Percentiles rank a stretch among this genome's conserved stretches.
Evolutionary conservation across 140 eudicot genomes (phyloP).

Genomic region (Bidens hawaiensis): DNA sequence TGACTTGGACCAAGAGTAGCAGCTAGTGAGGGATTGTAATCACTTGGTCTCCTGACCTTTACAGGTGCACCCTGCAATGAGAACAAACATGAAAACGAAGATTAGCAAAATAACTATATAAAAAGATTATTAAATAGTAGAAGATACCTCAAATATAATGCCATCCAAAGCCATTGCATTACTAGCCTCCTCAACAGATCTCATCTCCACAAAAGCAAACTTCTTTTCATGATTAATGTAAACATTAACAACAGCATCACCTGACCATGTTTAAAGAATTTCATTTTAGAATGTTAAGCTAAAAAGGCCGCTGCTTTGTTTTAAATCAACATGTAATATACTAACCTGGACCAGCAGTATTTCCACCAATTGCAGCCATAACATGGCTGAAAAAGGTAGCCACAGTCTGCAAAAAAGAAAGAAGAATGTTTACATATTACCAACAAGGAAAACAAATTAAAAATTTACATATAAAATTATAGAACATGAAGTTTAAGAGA

Average conservation of each 20-base stretch:
- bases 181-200: constrained; percentile 99
- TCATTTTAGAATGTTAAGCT: not conserved
- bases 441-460: no score
- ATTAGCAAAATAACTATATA: not conserved
- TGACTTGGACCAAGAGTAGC: constrained; percentile 98
- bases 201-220: constrained; percentile 99
- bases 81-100: not conserved
- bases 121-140: not conserved
- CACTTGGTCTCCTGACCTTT: no score
- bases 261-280: no score
- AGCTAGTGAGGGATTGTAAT: constrained; percentile 89
- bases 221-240: no score
- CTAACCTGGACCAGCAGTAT: constrained; percentile 98
- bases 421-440: no score
- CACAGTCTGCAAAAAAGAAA: constrained; percentile 96
- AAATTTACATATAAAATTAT: not conserved
- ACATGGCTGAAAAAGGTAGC: constrained; percentile 95
- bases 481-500: not conserved
- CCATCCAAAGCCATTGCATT: constrained; percentile 99
- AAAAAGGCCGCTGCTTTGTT: not conserved
- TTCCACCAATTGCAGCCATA: constrained; percentile 96
- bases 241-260: no score
- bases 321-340: not conserved
- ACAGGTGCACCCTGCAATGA: constrained; percentile 77
- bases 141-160: constrained; percentile 79